These are phyloP conservation scores for Pichia terricola DNA, from an alignment of 1,139 yeast species.

Conservation along the genomic window DNA sequence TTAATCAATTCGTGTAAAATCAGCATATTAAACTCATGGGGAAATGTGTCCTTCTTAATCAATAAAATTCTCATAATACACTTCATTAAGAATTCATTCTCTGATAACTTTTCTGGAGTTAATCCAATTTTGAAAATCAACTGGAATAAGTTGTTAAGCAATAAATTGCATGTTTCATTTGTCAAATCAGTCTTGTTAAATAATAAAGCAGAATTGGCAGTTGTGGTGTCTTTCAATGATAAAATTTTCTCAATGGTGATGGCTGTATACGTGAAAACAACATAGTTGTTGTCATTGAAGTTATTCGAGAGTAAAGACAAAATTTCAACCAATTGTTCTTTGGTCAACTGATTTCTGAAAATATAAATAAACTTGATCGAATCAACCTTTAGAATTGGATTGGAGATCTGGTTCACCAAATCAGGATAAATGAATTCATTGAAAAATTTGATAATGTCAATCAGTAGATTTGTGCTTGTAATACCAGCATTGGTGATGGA, in stretches of 20 bases:
- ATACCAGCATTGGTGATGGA: constrained; percentile 78
- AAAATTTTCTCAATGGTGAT: constrained; percentile 85
- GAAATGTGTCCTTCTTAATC: constrained; percentile 57
- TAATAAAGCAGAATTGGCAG: constrained; percentile 38
- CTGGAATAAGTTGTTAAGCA: constrained; percentile 57
- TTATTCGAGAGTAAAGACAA: constrained; percentile 74
- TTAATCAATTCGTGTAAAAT: constrained; percentile 57
- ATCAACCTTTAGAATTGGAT: constrained; percentile 78
- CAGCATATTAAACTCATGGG: constrained; percentile 32
- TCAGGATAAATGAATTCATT: constrained; percentile 74
- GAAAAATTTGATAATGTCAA: constrained; percentile 84
- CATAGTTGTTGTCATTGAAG: constrained; percentile 56
- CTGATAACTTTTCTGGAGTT: constrained; percentile 87
- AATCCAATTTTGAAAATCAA: constrained; percentile 50
- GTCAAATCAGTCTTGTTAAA: constrained; percentile 65
- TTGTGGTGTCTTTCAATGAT: constrained; percentile 47
- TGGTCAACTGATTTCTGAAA: constrained; percentile 87
- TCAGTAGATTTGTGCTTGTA: constrained; percentile 72
- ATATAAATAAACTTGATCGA: constrained; percentile 85
- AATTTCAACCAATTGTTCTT: constrained; percentile 68
- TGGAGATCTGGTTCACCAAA: constrained; percentile 42
- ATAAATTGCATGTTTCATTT: constrained; percentile 40
- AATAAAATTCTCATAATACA: constrained; percentile 77
- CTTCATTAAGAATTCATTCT: constrained; percentile 87
- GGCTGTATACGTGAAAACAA: constrained; percentile 88